A percentile compares a stretch with the other conserved stretches of the same genome.
These are phyloP conservation scores for Venturia nashicola DNA, from an alignment of 2,329 filamentous ascomycete species.

Conservation along the genomic window DNA sequence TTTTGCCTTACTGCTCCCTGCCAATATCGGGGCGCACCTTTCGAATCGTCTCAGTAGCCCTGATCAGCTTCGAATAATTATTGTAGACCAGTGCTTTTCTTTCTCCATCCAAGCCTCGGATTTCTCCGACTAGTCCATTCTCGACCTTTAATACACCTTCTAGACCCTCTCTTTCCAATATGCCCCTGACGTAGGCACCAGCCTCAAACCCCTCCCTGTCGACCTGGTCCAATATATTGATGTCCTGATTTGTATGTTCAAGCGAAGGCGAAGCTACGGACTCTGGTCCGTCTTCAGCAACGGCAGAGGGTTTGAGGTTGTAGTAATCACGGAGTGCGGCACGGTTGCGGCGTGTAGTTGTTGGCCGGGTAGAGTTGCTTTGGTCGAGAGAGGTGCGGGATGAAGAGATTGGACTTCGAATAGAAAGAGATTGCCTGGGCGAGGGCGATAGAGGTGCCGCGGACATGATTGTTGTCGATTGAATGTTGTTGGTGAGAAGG, in stretches of 20 bases:
- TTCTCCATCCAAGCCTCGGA: conserved; percentile 83
- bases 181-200: conserved; percentile 50
- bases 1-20: neutral
- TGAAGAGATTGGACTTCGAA: conserved; percentile 6
- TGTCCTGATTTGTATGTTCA: neutral
- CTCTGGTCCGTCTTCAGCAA: conserved; percentile 22
- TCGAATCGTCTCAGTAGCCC: conserved; percentile 90
- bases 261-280: conserved; percentile 8
- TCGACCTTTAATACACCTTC: conserved; percentile 60
- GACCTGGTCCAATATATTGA: conserved; percentile 45
- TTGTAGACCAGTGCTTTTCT: conserved; percentile 96
- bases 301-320: conserved; percentile 51
- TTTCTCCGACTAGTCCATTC: conserved; percentile 51
- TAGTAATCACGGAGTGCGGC: conserved; percentile 90
- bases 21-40: conserved; percentile 37
- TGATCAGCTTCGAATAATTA: conserved; percentile 93
- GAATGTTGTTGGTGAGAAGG: too few relatives aligned
- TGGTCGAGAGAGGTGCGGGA: conserved; percentile 10
- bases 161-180: conserved; percentile 51
- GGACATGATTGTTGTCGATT: neutral
- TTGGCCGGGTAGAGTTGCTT: neutral
- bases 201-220: conserved; percentile 63
- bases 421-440: conserved; percentile 8
- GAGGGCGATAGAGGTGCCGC: conserved; percentile 4
- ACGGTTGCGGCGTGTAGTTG: conserved; percentile 53